A percentile compares a stretch with the other conserved stretches of the same genome.
These are phyloP conservation scores for Xylaria flabelliformis DNA, from an alignment of 495 filamentous ascomycete genomes.

Conservation along the genomic window DNA sequence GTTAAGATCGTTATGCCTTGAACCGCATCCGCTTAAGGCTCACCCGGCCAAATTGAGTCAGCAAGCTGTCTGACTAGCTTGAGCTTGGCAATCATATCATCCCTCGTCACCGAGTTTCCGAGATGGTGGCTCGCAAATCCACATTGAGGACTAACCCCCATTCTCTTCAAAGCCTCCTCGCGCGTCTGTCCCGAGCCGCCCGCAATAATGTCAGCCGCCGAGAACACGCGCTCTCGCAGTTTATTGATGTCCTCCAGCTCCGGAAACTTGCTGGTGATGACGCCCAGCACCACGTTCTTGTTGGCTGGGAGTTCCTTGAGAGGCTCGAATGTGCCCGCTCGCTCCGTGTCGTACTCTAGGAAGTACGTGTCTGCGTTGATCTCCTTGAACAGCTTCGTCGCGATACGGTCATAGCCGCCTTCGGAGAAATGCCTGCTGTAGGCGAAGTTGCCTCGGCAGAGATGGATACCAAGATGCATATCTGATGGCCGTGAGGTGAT, in stretches of 20 bases:
- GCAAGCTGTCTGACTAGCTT: slow-evolving; percentile 67
- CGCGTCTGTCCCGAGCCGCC: slow-evolving; percentile 62
- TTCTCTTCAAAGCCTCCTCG: slow-evolving; percentile 63
- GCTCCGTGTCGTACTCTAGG: slow-evolving; percentile 73
- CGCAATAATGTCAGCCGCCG: slow-evolving; percentile 68
- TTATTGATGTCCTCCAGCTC: slow-evolving; percentile 68
- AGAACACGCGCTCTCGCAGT: slow-evolving; percentile 65
- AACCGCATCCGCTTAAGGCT: slow-evolving; percentile 45
- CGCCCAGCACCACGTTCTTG: slow-evolving; percentile 73
- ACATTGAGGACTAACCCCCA: slow-evolving; percentile 73
- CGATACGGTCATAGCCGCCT: slow-evolving; percentile 74
- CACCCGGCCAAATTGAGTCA: slow-evolving; percentile 67
- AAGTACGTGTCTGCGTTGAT: slow-evolving; percentile 72
- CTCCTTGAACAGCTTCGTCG: slow-evolving; percentile 71
- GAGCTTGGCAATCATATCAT: slow-evolving; percentile 71
- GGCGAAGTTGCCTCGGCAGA: slow-evolving; percentile 75
- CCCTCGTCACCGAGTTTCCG: slow-evolving; percentile 63
- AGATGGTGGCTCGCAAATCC: slow-evolving; percentile 70
- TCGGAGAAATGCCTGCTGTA: slow-evolving; percentile 72
- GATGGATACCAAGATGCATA: slow-evolving; percentile 69
- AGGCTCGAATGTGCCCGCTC: slow-evolving; percentile 72
- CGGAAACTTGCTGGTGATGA: slow-evolving; percentile 72
- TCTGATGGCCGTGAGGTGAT: slow-evolving; percentile 62
- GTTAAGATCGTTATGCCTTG: neutral
- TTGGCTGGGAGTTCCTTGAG: slow-evolving; percentile 66